phyloP scores from a whole-genome alignment of 176 grass and related monocot genomes.

The Echinochloa phyllopogon region DNA sequence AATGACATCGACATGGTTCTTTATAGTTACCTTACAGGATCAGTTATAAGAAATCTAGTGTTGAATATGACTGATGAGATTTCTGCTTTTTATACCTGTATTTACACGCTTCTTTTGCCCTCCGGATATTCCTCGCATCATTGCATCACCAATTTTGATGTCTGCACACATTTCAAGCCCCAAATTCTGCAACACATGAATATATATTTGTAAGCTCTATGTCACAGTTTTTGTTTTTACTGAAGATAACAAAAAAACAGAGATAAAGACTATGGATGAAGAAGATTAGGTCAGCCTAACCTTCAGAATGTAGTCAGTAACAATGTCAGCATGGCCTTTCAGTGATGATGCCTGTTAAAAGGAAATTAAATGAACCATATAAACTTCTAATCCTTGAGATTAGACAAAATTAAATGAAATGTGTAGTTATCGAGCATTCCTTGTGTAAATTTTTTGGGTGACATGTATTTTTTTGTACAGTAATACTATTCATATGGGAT shows the following conservation, averaged over 20 bases:
- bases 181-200: conserved; percentile 43
- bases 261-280: background rate
- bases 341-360: conserved; percentile 45
- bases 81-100: conserved; percentile 34
- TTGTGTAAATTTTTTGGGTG: no score
- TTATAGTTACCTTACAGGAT: background rate
- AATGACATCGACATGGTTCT: background rate
- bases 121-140: conserved; percentile 55
- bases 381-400: background rate
- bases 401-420: no score
- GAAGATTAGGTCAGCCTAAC: conserved; percentile 1
- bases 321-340: conserved; percentile 43
- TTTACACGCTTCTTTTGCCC: conserved; percentile 62
- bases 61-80: background rate
- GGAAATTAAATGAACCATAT: background rate
- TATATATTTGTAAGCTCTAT: background rate
- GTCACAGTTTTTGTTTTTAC: background rate
- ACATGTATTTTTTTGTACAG: no score
- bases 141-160: conserved; percentile 50
- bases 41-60: background rate
- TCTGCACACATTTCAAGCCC: conserved; percentile 56
- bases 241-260: background rate
- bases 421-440: no score
- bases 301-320: conserved; percentile 61
- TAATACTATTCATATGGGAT: background rate